Conservation (phyloP, 371 early-diverging fungal genomes). For the Zychaea mexicana region DNA sequence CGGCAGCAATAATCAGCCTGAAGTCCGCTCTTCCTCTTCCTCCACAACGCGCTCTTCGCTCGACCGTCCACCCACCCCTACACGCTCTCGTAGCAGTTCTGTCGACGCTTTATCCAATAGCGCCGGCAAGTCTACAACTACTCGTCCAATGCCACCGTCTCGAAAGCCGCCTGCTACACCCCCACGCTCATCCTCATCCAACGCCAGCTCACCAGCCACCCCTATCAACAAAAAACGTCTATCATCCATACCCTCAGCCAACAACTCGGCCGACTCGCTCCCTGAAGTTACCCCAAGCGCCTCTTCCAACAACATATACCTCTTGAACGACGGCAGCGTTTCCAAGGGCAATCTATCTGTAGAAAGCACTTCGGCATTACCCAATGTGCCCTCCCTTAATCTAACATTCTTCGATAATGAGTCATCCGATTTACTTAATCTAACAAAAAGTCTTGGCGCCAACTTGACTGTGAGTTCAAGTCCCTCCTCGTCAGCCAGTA, state of each 20-base stretch:
- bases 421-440: constrained; percentile 37
- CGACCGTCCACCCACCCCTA: constrained; percentile 31
- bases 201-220: constrained; percentile 9
- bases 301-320: constrained; percentile 17
- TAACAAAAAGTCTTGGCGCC: constrained; percentile 43
- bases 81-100: constrained; percentile 43
- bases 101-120: constrained; percentile 22
- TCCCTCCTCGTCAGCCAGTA: not conserved
- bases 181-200: not conserved
- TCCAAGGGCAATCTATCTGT: constrained; percentile 16
- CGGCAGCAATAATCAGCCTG: not conserved
- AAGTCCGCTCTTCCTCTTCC: constrained; percentile 16
- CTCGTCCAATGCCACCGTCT: constrained; percentile 1
- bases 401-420: constrained; percentile 50
- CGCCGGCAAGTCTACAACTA: not conserved
- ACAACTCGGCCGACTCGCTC: constrained; percentile 8
- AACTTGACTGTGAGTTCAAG: constrained; percentile 23
- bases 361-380: not conserved
- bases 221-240: constrained; percentile 5
- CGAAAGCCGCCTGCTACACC: constrained; percentile 16
- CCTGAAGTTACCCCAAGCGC: not conserved
- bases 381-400: constrained; percentile 28
- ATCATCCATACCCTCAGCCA: constrained; percentile 14
- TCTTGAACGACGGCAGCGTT: constrained; percentile 10
- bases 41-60: constrained; percentile 7